phyloP scores from a whole-genome alignment of 108 stramenopile genomes.

The Skeletonema costatum region DNA sequence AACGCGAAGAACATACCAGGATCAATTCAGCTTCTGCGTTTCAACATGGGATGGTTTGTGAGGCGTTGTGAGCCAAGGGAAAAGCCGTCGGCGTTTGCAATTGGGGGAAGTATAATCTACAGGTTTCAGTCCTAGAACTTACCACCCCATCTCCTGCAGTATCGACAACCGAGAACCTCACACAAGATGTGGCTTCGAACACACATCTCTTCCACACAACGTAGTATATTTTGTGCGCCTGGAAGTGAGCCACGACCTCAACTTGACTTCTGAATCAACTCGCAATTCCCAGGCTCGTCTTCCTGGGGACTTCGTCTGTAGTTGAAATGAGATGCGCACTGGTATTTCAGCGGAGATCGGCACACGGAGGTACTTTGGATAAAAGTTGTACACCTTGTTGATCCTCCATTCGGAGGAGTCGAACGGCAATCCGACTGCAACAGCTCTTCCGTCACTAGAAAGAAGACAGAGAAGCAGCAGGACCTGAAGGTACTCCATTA shows the following conservation, averaged over 20 bases:
- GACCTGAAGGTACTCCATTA: slow-evolving; percentile 2
- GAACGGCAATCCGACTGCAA: slow-evolving; percentile 19
- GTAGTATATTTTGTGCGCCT: slow-evolving; percentile 7
- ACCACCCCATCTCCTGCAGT: background rate
- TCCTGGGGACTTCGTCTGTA: slow-evolving; percentile 9
- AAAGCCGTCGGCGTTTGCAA: no score
- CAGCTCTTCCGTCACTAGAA: slow-evolving; percentile 6
- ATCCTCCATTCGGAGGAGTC: slow-evolving; percentile 6
- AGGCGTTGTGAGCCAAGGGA: no score
- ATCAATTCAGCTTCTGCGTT: background rate
- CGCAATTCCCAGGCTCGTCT: slow-evolving; percentile 5
- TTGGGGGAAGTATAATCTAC: no score
- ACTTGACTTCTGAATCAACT: background rate
- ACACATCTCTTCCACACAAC: slow-evolving; percentile 18
- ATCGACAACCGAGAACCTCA: slow-evolving; percentile 5
- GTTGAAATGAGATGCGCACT: slow-evolving; percentile 9
- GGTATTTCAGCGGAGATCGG: background rate
- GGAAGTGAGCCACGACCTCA: background rate
- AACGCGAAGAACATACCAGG: slow-evolving; percentile 1
- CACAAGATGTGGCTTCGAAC: background rate
- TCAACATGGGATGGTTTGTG: no score
- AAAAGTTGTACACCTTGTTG: slow-evolving; percentile 16
- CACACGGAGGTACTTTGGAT: background rate
- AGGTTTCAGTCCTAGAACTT: no score
- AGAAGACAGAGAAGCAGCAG: background rate